A percentile compares a stretch with the other conserved stretches of the same genome.
Evolutionary conservation across 2,329 filamentous ascomycete species (phyloP).

Genomic region (Colletotrichum filicis): DNA sequence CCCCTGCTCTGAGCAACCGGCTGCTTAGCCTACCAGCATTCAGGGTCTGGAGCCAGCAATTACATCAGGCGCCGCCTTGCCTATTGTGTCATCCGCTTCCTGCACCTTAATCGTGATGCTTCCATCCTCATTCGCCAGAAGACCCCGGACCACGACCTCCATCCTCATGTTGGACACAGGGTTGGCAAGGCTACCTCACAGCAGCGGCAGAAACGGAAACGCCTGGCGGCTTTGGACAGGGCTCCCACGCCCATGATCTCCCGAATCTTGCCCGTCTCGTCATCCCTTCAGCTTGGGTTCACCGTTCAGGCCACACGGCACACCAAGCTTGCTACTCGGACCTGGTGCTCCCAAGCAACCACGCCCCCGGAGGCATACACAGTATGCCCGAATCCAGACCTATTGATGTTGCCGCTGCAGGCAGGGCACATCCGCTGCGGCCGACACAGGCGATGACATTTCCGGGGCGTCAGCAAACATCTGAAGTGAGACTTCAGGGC

Average conservation of each 20-base stretch:
- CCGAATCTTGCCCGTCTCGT: slow-evolving; percentile 29
- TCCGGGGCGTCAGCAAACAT: not conserved
- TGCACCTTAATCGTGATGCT: slow-evolving; percentile 29
- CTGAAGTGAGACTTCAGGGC: slow-evolving; percentile 28
- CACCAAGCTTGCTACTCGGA: slow-evolving; percentile 12
- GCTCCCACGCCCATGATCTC: slow-evolving; percentile 25
- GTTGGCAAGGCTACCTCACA: slow-evolving; percentile 32
- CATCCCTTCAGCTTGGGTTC: slow-evolving; percentile 20
- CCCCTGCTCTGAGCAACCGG: slow-evolving; percentile 29
- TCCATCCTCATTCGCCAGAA: slow-evolving; percentile 19
- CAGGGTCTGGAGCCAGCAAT: slow-evolving; percentile 4
- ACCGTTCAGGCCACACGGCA: slow-evolving; percentile 15
- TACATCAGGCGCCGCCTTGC: slow-evolving; percentile 27
- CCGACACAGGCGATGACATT: not conserved
- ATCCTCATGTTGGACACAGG: slow-evolving; percentile 15
- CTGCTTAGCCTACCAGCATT: slow-evolving; percentile 14
- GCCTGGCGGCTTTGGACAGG: slow-evolving; percentile 25
- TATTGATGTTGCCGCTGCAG: not conserved
- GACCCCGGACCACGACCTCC: slow-evolving; percentile 16
- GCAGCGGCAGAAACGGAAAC: slow-evolving; percentile 26
- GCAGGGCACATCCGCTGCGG: not conserved
- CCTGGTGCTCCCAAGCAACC: slow-evolving; percentile 7
- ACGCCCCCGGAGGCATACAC: not conserved
- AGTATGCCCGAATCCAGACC: not conserved
- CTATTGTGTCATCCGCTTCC: slow-evolving; percentile 22